These are phyloP conservation scores for Colletotrichum magnum DNA, from an alignment of 2,329 filamentous ascomycete species.

Conservation along the genomic window DNA sequence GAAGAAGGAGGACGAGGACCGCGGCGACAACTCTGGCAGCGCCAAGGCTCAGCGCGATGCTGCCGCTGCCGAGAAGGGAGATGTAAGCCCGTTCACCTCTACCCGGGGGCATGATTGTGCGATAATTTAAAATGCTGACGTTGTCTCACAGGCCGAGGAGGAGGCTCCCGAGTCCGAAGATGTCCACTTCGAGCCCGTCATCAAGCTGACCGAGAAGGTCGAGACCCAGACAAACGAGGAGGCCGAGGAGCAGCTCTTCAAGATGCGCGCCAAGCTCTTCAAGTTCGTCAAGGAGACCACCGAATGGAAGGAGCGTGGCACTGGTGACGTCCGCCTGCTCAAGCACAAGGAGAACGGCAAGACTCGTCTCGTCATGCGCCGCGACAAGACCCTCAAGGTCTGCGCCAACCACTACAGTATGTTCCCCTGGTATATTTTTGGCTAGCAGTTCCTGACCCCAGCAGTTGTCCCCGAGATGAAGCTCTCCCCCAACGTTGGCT, in stretches of 20 bases:
- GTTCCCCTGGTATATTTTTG: slow-evolving; percentile 50
- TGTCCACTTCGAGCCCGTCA: slow-evolving; percentile 97
- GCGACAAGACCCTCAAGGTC: slow-evolving; percentile 99
- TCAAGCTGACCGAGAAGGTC: slow-evolving; percentile 95
- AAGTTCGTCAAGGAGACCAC: slow-evolving; percentile 92
- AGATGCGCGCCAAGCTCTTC: slow-evolving; percentile 99
- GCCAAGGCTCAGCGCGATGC: slow-evolving; percentile 82
- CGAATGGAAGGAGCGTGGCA: slow-evolving; percentile 99
- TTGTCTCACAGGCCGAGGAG: slow-evolving; percentile 70
- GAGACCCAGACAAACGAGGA: slow-evolving; percentile 99
- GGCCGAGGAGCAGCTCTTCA: slow-evolving; percentile 96
- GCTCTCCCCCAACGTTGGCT: slow-evolving; percentile 96
- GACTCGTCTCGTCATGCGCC: slow-evolving; percentile 97
- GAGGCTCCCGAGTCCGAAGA: slow-evolving; percentile 90
- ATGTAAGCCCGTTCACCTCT: slow-evolving; percentile 60
- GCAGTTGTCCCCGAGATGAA: slow-evolving; percentile 98
- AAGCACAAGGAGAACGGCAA: slow-evolving; percentile 99
- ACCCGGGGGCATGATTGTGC: neutral
- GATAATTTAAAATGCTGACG: slow-evolving; percentile 23
- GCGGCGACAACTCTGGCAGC: slow-evolving; percentile 89
- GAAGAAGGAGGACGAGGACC: slow-evolving; percentile 88
- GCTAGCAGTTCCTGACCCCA: slow-evolving; percentile 42
- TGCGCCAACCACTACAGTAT: slow-evolving; percentile 99
- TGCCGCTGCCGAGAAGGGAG: slow-evolving; percentile 70
- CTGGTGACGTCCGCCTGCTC: slow-evolving; percentile 93